A percentile compares a stretch with the other conserved stretches of the same genome.
Conservation (phyloP, 169 alveolate genomes). For the Plasmodium vivax region DNA sequence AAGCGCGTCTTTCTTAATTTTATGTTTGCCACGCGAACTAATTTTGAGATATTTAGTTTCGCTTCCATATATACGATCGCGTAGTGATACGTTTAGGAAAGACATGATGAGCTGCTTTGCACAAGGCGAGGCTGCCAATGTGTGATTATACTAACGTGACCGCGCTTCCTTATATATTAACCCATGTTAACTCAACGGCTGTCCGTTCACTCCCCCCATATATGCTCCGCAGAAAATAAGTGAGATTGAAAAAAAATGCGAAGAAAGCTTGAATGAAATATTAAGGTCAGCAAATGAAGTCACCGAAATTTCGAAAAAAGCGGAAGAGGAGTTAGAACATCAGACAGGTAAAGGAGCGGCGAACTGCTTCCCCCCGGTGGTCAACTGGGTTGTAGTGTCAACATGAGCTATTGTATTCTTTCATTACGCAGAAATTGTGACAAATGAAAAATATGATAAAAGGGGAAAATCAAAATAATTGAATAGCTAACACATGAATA, state of each 20-base stretch:
- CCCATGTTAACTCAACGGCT: neutral
- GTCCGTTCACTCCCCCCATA: constrained; percentile 1
- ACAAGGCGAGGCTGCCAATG: neutral
- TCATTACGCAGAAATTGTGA: neutral
- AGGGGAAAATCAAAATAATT: neutral
- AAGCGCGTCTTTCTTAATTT: neutral
- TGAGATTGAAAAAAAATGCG: constrained; percentile 73
- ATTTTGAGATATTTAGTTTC: neutral
- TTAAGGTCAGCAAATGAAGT: constrained; percentile 72
- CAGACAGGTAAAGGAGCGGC: constrained; percentile 58
- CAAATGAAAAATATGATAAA: neutral
- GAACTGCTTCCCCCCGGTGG: neutral
- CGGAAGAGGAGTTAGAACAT: constrained; percentile 69
- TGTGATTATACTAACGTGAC: neutral
- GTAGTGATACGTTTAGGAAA: neutral
- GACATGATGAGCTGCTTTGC: neutral
- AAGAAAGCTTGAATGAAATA: constrained; percentile 75
- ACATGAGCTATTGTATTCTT: neutral
- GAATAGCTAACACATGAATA: neutral
- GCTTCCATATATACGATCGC: neutral
- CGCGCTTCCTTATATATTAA: neutral
- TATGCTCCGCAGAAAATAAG: constrained; percentile 48
- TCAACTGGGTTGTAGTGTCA: neutral
- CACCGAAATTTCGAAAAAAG: constrained; percentile 73
- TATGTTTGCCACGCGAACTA: neutral